phyloP scores from a whole-genome alignment of 2,329 filamentous ascomycete genomes.

The Cercospora sp. region DNA sequence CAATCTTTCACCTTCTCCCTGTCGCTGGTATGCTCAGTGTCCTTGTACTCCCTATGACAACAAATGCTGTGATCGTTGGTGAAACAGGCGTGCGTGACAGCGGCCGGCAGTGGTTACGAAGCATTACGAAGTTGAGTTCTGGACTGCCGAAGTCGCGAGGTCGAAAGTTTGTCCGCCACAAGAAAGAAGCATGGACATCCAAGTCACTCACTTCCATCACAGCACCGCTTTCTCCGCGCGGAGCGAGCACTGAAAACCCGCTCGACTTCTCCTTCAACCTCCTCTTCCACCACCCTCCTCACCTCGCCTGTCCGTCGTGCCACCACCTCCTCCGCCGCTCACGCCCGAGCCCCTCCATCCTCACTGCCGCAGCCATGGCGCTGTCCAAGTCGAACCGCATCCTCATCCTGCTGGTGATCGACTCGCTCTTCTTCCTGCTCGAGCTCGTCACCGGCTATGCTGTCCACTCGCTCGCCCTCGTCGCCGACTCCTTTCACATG shows the following conservation, averaged over 20 bases:
- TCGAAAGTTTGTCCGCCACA: background rate
- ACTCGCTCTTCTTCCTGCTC: constrained; percentile 83
- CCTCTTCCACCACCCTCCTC: background rate
- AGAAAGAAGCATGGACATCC: background rate
- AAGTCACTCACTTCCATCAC: background rate
- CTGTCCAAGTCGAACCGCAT: constrained; percentile 93
- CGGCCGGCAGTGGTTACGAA: background rate
- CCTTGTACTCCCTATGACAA: background rate
- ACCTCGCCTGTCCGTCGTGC: background rate
- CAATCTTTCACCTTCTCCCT: background rate
- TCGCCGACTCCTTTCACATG: constrained; percentile 99
- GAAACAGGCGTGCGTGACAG: background rate
- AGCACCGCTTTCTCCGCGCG: background rate
- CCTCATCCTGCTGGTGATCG: constrained; percentile 86
- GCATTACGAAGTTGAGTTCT: background rate
- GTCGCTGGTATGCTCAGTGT: background rate
- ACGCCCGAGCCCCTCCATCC: background rate
- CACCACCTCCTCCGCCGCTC: constrained; percentile 2
- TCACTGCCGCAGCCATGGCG: constrained; percentile 58
- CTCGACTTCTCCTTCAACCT: background rate
- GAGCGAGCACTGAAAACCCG: background rate
- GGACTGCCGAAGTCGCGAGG: background rate
- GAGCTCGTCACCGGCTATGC: constrained; percentile 83
- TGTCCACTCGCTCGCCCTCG: constrained; percentile 87
- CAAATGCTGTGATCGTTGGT: background rate